Base-by-base conservation (phyloP, 192 early-diverging fungal genomes). In the Helicostylum pulchrum region DNA sequence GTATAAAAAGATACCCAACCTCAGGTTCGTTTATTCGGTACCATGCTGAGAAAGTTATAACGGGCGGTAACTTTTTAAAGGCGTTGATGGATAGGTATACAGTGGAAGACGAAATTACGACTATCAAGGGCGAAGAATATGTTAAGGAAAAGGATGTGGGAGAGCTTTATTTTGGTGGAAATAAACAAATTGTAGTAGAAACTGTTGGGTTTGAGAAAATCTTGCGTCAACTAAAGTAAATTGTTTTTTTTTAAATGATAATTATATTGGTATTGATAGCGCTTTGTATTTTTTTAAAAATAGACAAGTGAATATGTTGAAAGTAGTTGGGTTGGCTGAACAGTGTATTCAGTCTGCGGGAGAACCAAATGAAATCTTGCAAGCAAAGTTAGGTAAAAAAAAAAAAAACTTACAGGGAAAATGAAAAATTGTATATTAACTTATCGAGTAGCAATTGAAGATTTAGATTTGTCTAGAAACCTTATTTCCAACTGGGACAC, bases 381-480 rank as follows among this genome's bases (percentile, higher is more conserved):
- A 58, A 20, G 65, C 66, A 2, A 65, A 70, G 23, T 74, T 74
- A 65, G 62, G 80, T 79, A 82, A n/a, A n/a, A n/a, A n/a, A n/a
- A n/a, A n/a, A n/a, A n/a, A n/a, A n/a, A n/a, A n/a, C n/a, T n/a
- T n/a, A 52, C 21, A 56, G 12, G 2, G 46, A 7, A 8, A 36
- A 44, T 1, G 10, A 45, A 17, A 9, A 31, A 53, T 53, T 43
- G 10, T 15, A 9, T 64, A 55, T 23, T 23, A 17, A 45, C 23
- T 45, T 49, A 26, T 55, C n/a, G 32, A 31, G 45, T 52, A 82
- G 78, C 63, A 15, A 83, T 85, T n/a, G 59, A 73, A 7, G 81
- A 83, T 50, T 39, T 84, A 42, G 81, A 86, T 72, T 62, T 86
- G 8, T 83, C 84, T 12, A 64, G 72, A n/a, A 84, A 84, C 23